A percentile compares a stretch with the other conserved stretches of the same genome.
phyloP scores from a whole-genome alignment of 1,284 basidiomycete species.

The Trichosporon coremiiforme region DNA sequence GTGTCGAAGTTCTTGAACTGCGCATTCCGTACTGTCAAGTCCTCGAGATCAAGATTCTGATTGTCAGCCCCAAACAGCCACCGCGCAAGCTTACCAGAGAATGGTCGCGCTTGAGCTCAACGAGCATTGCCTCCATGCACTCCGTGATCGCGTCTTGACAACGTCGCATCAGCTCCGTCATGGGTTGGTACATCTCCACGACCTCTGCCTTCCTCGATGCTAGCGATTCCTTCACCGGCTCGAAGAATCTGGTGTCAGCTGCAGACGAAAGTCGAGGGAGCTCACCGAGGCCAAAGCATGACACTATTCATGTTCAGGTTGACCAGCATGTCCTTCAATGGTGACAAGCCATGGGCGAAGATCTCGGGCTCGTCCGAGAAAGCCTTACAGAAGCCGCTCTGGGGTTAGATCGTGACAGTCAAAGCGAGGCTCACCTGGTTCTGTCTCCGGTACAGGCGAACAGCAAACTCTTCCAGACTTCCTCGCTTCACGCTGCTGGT shows the following conservation, averaged over 20 bases:
- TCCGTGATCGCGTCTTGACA: slow-evolving; percentile 92
- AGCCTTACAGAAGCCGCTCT: slow-evolving; percentile 88
- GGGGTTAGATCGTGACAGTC: slow-evolving; percentile 33
- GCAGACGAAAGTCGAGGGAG: background rate
- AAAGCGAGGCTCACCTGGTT: slow-evolving; percentile 61
- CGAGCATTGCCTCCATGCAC: slow-evolving; percentile 88
- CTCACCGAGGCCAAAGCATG: slow-evolving; percentile 85
- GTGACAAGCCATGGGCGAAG: slow-evolving; percentile 87
- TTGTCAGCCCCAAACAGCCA: background rate
- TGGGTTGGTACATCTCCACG: slow-evolving; percentile 83
- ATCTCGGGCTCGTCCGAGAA: slow-evolving; percentile 96
- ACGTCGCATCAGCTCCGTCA: slow-evolving; percentile 83
- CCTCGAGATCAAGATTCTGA: slow-evolving; percentile 84
- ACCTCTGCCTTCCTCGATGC: slow-evolving; percentile 85
- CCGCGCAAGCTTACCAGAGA: slow-evolving; percentile 63
- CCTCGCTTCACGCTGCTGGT: slow-evolving; percentile 73
- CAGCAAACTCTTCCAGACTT: slow-evolving; percentile 85
- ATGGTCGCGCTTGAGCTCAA: slow-evolving; percentile 87
- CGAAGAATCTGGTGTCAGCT: slow-evolving; percentile 71
- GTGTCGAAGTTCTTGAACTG: slow-evolving; percentile 93
- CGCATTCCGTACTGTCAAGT: slow-evolving; percentile 87
- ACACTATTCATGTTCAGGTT: slow-evolving; percentile 86
- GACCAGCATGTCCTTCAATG: slow-evolving; percentile 87
- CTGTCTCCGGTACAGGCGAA: slow-evolving; percentile 81
- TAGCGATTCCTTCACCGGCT: slow-evolving; percentile 75